Evolutionary conservation across 306 rosid genomes (phyloP), one percentile per base, ranked within the genome.

Genomic region (Vicia villosa): DNA sequence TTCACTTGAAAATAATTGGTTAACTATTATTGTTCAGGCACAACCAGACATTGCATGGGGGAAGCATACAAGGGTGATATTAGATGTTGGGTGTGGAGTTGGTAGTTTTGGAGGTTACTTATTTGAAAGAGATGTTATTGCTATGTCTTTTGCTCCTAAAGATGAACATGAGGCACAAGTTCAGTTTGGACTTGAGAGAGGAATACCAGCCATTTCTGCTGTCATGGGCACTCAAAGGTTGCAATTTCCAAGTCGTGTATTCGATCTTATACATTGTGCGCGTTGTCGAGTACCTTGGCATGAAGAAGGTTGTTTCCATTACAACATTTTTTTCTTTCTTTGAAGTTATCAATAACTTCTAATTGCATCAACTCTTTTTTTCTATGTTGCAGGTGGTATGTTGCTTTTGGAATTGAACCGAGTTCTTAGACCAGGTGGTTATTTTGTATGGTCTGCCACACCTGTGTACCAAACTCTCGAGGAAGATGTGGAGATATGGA

Each of bases 241-340:
- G 38, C 97, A 89, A 47, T 94, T 94, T 60, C 96, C 96, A 4
- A 71, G 96, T 69, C 72, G 82, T 50, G 98, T 85, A 74, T 90
- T 88, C 63, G 98, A 94, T 66, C 73, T 82, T 32, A 22, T 84
- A 41, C 97, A 90, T 66, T 94, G 96, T 69, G 97, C 97, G 5
- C 91, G 97, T 8, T 90, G 98, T 73, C 79, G 98, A 56, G 97
- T 93, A 26, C 97, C 97, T 62, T 93, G 97, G 98, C 97, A 93
- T 72, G 73, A 9, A 32, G 94, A 88, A 19, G 98, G 98, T 89
- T 66, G 16, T 21, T 74, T 60, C 55, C 60, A 40, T 16, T 8
- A 36, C 9, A 50, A 51, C 54, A 46, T 57, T 30, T n/a, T 19
- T 37, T 16, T 15, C 34, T 50, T 3, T 6, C 13, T 42, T 21